phyloP scores from a whole-genome alignment of 306 rosid species.

The Comarum palustre region DNA sequence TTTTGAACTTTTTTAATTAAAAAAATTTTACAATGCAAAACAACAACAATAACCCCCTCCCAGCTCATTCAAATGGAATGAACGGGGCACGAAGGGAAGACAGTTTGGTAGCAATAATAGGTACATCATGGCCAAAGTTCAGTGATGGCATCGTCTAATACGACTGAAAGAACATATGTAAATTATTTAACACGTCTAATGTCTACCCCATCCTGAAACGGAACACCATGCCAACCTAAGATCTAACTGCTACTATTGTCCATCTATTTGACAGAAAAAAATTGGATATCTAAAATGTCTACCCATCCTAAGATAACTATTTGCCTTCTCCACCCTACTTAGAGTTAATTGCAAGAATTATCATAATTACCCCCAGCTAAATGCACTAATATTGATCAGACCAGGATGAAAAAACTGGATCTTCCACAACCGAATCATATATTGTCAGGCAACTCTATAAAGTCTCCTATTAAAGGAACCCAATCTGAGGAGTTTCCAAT shows the following conservation, averaged over 20 bases:
- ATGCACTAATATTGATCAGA: not conserved
- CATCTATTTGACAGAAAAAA: not conserved
- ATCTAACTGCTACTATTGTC: not conserved
- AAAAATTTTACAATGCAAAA: not conserved
- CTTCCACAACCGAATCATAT: not conserved
- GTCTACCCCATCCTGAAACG: not conserved
- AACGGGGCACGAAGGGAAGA: not conserved
- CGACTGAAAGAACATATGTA: not conserved
- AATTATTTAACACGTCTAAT: not conserved
- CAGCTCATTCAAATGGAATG: not conserved
- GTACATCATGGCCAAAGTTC: not conserved
- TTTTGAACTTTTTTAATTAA: not conserved
- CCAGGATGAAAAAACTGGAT: slow-evolving; percentile 1
- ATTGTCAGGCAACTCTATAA: not conserved
- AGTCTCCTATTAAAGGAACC: not conserved
- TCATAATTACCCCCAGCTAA: not conserved
- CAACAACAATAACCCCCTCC: not conserved
- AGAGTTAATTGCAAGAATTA: not conserved
- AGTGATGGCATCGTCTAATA: not conserved
- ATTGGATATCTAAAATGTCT: not conserved
- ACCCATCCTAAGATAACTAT: not conserved
- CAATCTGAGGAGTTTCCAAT: not conserved
- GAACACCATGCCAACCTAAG: not conserved
- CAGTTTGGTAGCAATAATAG: not conserved
- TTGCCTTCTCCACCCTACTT: not conserved